Evolutionary conservation across 495 filamentous ascomycete genomes (phyloP), one percentile per base, ranked within the genome.

Genomic region (Penicillium bialowiezense): DNA sequence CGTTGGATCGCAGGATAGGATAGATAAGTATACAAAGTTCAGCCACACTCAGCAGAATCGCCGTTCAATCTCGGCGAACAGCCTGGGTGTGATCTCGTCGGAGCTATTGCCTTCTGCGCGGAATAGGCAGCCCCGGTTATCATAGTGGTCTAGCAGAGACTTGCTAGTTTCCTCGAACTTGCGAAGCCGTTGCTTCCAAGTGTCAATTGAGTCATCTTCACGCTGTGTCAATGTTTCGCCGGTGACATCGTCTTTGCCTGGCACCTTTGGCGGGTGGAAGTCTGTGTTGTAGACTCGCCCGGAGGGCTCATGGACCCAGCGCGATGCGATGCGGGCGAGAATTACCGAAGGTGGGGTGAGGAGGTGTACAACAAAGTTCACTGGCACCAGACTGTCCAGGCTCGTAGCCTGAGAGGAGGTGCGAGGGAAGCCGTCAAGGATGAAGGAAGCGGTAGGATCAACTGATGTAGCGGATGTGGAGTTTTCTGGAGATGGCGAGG

Each of bases 341-440:
- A 98, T 92, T 44, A 95, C 87, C 14, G 86, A 80, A 1, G 69
- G 71, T 6, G 74, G 73, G 10, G 72, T 76, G 41, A 74, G 48
- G 34, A 75, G 59, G 26, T 74, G 72, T 41, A 96, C 84, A 53
- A 89, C 93, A 51, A 96, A 80, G 70, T 98, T 98, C 55, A 98
- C 90, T 3, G 90, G 88, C 28, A 98, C 81, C 10, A 95, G 74
- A 7, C 71, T 69, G 60, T 93, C 91, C 19, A 98, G 71, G 33
- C 81, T 83, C 36, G 71, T 56, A 10, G 93, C 93, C 70, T 98
- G 93, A 2, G 72, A 48, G 2, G 86, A 84, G 14, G 90, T 98
- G 51, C 93, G 87, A 4, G 93, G 93, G 69, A 97, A 98, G 17
- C 93, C 93, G 64, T 98, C 93, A 39, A 98, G 86, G 52, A 98